Conservation (phyloP, 352 stramenopile genomes). For the Phytophthora europaea region DNA sequence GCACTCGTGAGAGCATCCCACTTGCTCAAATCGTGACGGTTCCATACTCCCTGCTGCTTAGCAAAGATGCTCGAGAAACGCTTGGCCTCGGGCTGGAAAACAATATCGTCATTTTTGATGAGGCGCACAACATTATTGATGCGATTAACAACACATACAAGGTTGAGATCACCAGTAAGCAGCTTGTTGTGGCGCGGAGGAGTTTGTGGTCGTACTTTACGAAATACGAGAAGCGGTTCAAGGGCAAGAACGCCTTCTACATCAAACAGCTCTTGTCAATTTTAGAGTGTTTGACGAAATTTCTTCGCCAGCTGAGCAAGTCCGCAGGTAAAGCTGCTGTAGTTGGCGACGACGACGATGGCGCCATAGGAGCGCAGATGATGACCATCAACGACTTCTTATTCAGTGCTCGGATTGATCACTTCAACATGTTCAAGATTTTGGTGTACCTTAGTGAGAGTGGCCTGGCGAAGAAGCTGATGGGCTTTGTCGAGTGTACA, state of each 20-base stretch:
- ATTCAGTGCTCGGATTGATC: slow-evolving; percentile 79
- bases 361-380: slow-evolving; percentile 56
- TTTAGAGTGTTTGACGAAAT: slow-evolving; percentile 82
- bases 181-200: slow-evolving; percentile 74
- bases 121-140: slow-evolving; percentile 99
- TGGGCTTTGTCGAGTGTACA: slow-evolving; percentile 79
- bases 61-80: slow-evolving; percentile 91
- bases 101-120: slow-evolving; percentile 98
- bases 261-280: slow-evolving; percentile 91
- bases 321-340: slow-evolving; percentile 4
- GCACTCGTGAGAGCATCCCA: slow-evolving; percentile 88
- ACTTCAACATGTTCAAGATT: slow-evolving; percentile 94
- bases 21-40: slow-evolving; percentile 93
- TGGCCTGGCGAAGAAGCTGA: slow-evolving; percentile 84
- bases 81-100: slow-evolving; percentile 88
- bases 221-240: slow-evolving; percentile 90
- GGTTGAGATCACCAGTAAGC: slow-evolving; percentile 78
- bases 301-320: slow-evolving; percentile 68
- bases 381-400: slow-evolving; percentile 90
- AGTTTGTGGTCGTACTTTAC: slow-evolving; percentile 90
- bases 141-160: slow-evolving; percentile 95
- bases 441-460: slow-evolving; percentile 84
- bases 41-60: slow-evolving; percentile 95
- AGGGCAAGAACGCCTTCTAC: slow-evolving; percentile 90
- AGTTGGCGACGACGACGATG: slow-evolving; percentile 34